A percentile compares a stretch with the other conserved stretches of the same genome.
Evolutionary conservation across 192 early-diverging fungal species (phyloP).

Genomic region (Coemansia sp.): DNA sequence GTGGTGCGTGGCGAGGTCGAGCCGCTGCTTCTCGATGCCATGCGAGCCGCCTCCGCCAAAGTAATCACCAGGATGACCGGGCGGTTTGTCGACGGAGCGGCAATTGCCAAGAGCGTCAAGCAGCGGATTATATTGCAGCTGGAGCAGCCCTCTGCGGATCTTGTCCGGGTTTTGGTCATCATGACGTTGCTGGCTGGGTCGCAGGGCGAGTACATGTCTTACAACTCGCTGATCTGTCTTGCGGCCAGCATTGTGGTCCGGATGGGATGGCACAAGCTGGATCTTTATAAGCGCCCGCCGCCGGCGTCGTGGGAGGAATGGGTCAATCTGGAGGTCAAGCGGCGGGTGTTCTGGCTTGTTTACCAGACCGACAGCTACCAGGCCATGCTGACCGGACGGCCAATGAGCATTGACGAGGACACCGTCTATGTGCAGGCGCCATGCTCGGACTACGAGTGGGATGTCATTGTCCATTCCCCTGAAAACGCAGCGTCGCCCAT

Average conservation of each 20-base stretch:
- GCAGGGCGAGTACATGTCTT: conserved; percentile 48
- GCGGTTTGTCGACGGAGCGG: conserved; percentile 29
- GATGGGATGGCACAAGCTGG: conserved; percentile 48
- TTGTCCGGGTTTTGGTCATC: conserved; percentile 36
- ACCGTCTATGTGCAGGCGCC: conserved; percentile 50
- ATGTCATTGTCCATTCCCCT: conserved; percentile 17
- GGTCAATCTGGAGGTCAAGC: conserved; percentile 36
- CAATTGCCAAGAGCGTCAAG: conserved; percentile 45
- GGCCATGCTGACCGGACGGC: conserved; percentile 51
- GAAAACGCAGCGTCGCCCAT: neutral
- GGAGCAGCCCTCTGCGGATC: conserved; percentile 35
- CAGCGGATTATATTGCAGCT: conserved; percentile 35
- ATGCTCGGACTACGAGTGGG: conserved; percentile 55
- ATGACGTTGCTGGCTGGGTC: conserved; percentile 51
- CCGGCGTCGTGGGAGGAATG: conserved; percentile 43
- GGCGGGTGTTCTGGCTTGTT: conserved; percentile 53
- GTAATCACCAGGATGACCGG: conserved; percentile 39
- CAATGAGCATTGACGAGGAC: conserved; percentile 47
- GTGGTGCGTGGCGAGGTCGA: conserved; percentile 47
- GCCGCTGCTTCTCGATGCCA: conserved; percentile 48
- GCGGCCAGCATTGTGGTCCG: conserved; percentile 49
- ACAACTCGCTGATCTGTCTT: conserved; percentile 55
- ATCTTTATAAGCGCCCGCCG: conserved; percentile 39
- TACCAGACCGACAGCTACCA: conserved; percentile 57
- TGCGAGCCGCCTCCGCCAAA: conserved; percentile 43